Base-by-base conservation (phyloP, 2,329 filamentous ascomycete genomes). In the Pyrenophora tritici-repentis region DNA sequence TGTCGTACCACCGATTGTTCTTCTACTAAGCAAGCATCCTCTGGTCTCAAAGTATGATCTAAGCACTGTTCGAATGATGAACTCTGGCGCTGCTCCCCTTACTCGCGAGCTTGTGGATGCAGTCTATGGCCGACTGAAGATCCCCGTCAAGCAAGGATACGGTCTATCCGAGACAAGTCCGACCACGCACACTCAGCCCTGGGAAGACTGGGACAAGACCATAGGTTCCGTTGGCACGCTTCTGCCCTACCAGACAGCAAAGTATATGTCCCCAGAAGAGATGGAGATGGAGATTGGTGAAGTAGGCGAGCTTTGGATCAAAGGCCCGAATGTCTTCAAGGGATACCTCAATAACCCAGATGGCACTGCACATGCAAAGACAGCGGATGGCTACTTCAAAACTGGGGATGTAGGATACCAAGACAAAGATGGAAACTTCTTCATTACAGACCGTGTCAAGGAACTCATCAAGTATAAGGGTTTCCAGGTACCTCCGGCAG, bases 71-170 rank as follows among this genome's bases (percentile, higher is more conserved):
- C 87, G 89, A 38, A 92, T 92, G 83, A 79, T 96, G 79, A 94
- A 91, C 74, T 92, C 85, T 0, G 93, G 90, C 18, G 93, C 92
- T 0, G 92, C 93, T 0, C 93, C 93, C 0, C 78, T 97, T 34
- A 93, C 90, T 0, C 78, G 80, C 26, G 91, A 96, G 56, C 82
- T 97, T 2, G 88, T 93, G 1, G 84, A 91, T 47, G 82, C 85
- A 7, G 83, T 94, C 3, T 89, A 90, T 78, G 74, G 83, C 16
- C 84, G 91, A 6, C 83, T 94, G 51, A 85, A 85, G 43, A 80
- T 95, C 16, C 87, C 87, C 2, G 85, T 96, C 54, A 97, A 96
- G 79, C 93, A 97, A 75, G 92, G 90, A 14, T 97, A 96, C 68
- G 93, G 93, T 0, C 81, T 97, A 4, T 91, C 86, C 4, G 93